phyloP scores from a whole-genome alignment of 768 basidiomycete genomes.

The Auricularia sp. region DNA sequence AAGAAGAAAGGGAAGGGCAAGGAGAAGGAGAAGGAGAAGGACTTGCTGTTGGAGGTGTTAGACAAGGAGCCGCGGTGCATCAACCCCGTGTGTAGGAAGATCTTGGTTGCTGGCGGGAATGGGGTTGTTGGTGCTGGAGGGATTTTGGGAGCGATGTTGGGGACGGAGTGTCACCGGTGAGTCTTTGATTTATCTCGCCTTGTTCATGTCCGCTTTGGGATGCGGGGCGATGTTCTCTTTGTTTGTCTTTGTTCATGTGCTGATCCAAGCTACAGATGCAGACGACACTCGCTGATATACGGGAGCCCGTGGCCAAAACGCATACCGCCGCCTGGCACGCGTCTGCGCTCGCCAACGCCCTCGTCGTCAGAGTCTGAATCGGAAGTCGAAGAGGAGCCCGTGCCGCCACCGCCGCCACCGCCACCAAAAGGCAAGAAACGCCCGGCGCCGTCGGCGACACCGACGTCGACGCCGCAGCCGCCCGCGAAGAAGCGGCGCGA shows the following conservation, averaged over 20 bases:
- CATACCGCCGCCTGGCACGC: constrained; percentile 25
- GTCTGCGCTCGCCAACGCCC: not conserved
- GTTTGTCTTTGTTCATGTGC: constrained; percentile 7
- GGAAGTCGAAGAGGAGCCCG: not conserved
- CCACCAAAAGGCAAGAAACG: not conserved
- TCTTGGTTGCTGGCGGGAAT: too few relatives aligned
- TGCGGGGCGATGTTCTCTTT: not conserved
- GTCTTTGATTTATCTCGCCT: constrained; percentile 11
- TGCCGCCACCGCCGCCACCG: not conserved
- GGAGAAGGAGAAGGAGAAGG: constrained; percentile 24
- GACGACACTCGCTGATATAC: constrained; percentile 75
- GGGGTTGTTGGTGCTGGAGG: not conserved
- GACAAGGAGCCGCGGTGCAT: constrained; percentile 1
- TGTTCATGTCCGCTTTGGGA: too few relatives aligned
- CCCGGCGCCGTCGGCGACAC: not conserved
- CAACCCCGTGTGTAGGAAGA: not conserved
- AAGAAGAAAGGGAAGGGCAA: constrained; percentile 46
- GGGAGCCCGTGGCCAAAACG: constrained; percentile 61
- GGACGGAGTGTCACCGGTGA: constrained; percentile 60
- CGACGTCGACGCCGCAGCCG: not conserved
- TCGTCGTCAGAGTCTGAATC: not conserved
- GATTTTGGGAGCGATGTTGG: not conserved
- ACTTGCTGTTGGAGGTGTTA: not conserved
- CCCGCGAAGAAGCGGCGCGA: not conserved
- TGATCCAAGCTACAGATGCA: constrained; percentile 38